Evolutionary conservation across 306 rosid species (phyloP), one percentile per base, ranked within the genome.

Genomic region (Rosa lucieae): DNA sequence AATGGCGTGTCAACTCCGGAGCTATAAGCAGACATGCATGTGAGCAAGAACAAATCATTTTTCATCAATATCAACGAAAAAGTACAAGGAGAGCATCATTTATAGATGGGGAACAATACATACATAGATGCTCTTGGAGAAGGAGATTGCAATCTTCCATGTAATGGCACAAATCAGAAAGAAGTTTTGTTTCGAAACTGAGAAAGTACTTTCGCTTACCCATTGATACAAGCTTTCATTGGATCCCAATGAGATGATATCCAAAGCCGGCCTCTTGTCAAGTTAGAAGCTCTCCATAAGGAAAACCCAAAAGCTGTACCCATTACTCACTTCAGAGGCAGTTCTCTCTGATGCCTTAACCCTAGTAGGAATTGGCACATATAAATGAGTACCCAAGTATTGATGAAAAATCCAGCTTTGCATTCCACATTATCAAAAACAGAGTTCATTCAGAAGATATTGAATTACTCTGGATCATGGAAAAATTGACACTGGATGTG

Each of bases 261-360:
- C 80, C 80, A 81, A 51, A 44, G 87, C n/a, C n/a, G n/a, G n/a
- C 87, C 79, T 84, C 85, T 10, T 81, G 86, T 67, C 87, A 86
- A 12, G 87, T 86, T 43, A 81, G 78, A 76, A 86, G 82, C 76
- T 86, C 89, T 2, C 2, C 74, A 86, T 77, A 53, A 84, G 84
- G 74, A 86, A 86, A 26, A 81, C 85, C n/a, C 89, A 87, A 52
- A 86, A 86, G 87, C 82, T 81, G 85, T 86, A 84, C 20, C 81
- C 89, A 44, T 86, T 87, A 42, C 87, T 81, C 71, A 44, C 40
- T 78, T 78, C 82, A 2, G 89, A 56, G 61, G 67, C 40, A 20
- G 67, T 43, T 21, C 40, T 52, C 52, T 75, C 78, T 4, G 77
- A 58, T 39, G 59, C 80, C 80, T 26, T 26, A 67, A 69, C 77